These are phyloP conservation scores for Beauveria sp. DNA, from an alignment of 2,329 filamentous ascomycete species.

Conservation along the genomic window DNA sequence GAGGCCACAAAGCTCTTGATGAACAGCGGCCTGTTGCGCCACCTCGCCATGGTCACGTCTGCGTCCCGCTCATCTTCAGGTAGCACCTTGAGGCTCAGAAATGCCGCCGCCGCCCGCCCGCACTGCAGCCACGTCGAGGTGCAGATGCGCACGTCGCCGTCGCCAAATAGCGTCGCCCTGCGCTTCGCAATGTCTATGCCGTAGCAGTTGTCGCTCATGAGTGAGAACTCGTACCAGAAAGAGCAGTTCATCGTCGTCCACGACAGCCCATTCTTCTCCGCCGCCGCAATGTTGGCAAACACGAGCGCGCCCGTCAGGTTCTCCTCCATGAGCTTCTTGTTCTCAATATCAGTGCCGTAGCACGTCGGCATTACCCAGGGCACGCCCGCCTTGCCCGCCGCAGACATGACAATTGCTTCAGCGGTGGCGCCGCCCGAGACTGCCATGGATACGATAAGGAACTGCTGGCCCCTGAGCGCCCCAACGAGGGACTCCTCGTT, in stretches of 20 bases:
- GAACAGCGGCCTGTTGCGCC: conserved; percentile 40
- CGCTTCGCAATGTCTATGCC: conserved; percentile 43
- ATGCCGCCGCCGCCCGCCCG: conserved; percentile 44
- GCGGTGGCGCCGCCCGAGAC: conserved; percentile 31
- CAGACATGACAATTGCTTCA: conserved; percentile 37
- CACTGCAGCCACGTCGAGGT: conserved; percentile 53
- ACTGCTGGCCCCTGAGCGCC: conserved; percentile 47
- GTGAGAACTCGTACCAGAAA: conserved; percentile 47
- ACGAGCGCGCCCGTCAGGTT: conserved; percentile 15
- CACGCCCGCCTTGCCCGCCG: conserved; percentile 43
- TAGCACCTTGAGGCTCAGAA: conserved; percentile 39
- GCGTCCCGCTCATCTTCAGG: conserved; percentile 30
- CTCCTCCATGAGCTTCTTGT: conserved; percentile 24
- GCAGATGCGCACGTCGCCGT: conserved; percentile 49
- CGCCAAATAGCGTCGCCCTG: conserved; percentile 41
- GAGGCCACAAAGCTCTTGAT: conserved; percentile 49
- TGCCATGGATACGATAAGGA: conserved; percentile 43
- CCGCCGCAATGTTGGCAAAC: conserved; percentile 23
- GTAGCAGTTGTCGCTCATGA: conserved; percentile 28
- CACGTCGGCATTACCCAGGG: conserved; percentile 45
- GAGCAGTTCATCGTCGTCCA: conserved; percentile 32
- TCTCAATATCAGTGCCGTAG: conserved; percentile 26
- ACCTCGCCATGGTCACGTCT: conserved; percentile 30
- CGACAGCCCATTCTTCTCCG: conserved; percentile 29
- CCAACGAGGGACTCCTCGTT: conserved; percentile 34